Conservation (phyloP, 2,329 filamentous ascomycete species). For the Hypomyces rosellus region DNA sequence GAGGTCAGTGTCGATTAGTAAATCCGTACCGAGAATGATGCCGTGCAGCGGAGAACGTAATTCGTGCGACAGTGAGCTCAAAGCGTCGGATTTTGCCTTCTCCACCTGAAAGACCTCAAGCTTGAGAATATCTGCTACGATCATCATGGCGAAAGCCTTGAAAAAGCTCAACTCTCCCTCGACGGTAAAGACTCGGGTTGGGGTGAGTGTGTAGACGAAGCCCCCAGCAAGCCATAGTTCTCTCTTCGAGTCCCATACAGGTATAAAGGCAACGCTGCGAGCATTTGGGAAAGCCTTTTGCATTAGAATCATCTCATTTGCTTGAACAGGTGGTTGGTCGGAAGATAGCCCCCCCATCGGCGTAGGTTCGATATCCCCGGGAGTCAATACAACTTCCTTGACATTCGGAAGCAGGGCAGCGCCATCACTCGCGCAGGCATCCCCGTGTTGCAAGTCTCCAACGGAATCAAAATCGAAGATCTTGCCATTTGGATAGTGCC, state of each 20-base stretch:
- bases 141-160: constrained; percentile 44
- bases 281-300: constrained; percentile 34
- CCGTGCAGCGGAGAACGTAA: constrained; percentile 56
- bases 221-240: constrained; percentile 44
- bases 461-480: constrained; percentile 39
- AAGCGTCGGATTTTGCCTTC: constrained; percentile 50
- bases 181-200: constrained; percentile 37
- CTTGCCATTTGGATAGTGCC: constrained; percentile 38
- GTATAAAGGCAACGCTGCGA: constrained; percentile 40
- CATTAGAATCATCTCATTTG: constrained; percentile 21
- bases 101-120: constrained; percentile 32
- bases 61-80: constrained; percentile 56
- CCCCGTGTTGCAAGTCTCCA: constrained; percentile 28
- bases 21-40: constrained; percentile 47
- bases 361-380: background rate
- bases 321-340: constrained; percentile 2
- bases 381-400: background rate
- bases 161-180: constrained; percentile 46
- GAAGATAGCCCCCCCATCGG: background rate
- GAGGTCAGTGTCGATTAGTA: constrained; percentile 45
- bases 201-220: constrained; percentile 42
- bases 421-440: constrained; percentile 17
- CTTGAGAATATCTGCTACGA: constrained; percentile 50
- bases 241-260: constrained; percentile 40
- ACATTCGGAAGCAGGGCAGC: background rate